A percentile compares a stretch with the other conserved stretches of the same genome.
Conservation (phyloP, 108 stramenopile genomes). For the Mediolabrus comicus region DNA sequence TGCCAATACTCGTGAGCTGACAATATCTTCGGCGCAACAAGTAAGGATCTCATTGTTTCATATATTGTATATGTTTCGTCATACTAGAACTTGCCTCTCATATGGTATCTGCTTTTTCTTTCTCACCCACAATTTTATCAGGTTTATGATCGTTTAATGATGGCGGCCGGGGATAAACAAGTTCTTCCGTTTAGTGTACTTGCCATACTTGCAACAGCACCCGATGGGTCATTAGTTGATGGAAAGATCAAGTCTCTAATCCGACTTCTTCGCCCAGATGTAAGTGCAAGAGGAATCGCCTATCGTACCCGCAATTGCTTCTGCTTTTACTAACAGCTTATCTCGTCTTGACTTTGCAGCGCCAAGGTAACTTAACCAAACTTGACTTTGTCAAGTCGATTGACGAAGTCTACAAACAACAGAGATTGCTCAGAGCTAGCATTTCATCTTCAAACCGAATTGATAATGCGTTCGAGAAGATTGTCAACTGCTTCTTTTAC, state of each 20-base stretch:
- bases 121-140: not conserved
- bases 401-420: conserved; percentile 68
- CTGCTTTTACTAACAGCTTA: not conserved
- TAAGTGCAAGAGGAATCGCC: not conserved
- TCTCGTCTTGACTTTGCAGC: conserved; percentile 36
- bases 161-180: conserved; percentile 15
- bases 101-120: not conserved
- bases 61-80: not conserved
- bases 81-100: not conserved
- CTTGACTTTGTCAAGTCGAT: conserved; percentile 71
- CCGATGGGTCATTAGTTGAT: conserved; percentile 38
- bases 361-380: conserved; percentile 46
- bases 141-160: conserved; percentile 37
- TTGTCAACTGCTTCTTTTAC: conserved; percentile 63
- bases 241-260: conserved; percentile 57
- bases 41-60: not conserved
- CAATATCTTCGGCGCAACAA: not conserved
- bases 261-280: conserved; percentile 61
- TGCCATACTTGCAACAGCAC: conserved; percentile 35
- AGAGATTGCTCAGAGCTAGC: conserved; percentile 60
- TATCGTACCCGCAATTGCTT: not conserved
- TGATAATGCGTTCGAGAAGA: conserved; percentile 67
- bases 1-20: conserved; percentile 10
- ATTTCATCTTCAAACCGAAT: conserved; percentile 53
- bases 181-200: conserved; percentile 59